Evolutionary conservation across 805 yeast genomes (phyloP).

Genomic region (Schwanniomyces yamadae): DNA sequence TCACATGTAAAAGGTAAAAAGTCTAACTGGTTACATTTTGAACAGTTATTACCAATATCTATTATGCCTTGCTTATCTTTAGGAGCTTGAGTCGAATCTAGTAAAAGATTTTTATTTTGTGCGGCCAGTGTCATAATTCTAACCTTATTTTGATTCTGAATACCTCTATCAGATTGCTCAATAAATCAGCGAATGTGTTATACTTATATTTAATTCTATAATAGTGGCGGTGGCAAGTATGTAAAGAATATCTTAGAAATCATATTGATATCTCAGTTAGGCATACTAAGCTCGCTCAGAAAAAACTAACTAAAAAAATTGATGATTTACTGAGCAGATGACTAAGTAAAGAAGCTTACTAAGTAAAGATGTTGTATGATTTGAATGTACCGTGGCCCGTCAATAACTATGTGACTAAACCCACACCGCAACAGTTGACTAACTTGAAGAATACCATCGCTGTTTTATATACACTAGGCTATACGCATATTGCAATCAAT

Average conservation of each 20-base stretch:
- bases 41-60: constrained; percentile 60
- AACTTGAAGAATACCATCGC: constrained; percentile 49
- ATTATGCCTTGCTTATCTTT: constrained; percentile 38
- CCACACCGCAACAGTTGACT: constrained; percentile 41
- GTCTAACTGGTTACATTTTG: constrained; percentile 51
- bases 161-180: background rate
- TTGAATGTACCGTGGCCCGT: constrained; percentile 76
- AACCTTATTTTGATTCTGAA: background rate
- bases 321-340: constrained; percentile 1
- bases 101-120: constrained; percentile 16
- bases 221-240: constrained; percentile 14
- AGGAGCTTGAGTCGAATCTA: constrained; percentile 19
- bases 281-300: too few relatives aligned
- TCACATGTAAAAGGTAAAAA: constrained; percentile 59
- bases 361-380: constrained; percentile 42
- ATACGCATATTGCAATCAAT: constrained; percentile 76
- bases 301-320: too few relatives aligned
- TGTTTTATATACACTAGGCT: constrained; percentile 61
- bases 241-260: background rate
- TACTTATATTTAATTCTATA: background rate
- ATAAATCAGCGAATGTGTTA: background rate
- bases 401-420: constrained; percentile 41
- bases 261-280: too few relatives aligned
- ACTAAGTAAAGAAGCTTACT: background rate
- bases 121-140: constrained; percentile 8